Base-by-base conservation (phyloP, 495 filamentous ascomycete genomes). In the Aspergillus biplanus region DNA sequence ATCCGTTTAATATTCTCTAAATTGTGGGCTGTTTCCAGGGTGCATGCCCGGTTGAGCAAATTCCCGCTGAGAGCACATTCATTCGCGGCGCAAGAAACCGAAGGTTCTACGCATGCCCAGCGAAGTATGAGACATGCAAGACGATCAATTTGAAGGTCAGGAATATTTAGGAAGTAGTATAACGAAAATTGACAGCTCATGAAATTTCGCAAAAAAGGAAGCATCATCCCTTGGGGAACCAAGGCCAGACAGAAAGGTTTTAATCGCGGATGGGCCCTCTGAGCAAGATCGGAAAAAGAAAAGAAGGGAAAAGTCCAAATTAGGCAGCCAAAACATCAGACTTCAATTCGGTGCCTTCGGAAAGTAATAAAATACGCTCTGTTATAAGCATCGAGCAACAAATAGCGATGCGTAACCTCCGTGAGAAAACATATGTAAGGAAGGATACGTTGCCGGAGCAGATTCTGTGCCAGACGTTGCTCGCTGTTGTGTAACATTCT, bases 261-360 rank as follows among this genome's bases (percentile, higher is more conserved):
- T n/a, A 6, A 18, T 56, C 21, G 21, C 21, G 21, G 2, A 27
- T 27, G 21, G 21, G 21, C n/a, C 33, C n/a, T 6, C 32, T 56
- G 39, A 16, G 42, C n/a, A 47, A 39, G 27, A 12, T n/a, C 18
- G 52, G 60, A 9, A 32, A 50, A 18, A 57, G 9, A 1, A 57
- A 54, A 34, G 52, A 6, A 54, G 52, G 8, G 39, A 3, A 44
- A 44, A n/a, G 37, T 37, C 47, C 42, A 27, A 27, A 27, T 32
- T 50, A 62, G 53, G 60, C 52, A 52, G 53, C 53, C 53, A 63
- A 57, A 48, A 6, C 53, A 57, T 63, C 42, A 37, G 34, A 39
- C 54, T 63, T 7, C 48, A 18, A 63, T 57, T 57, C 47, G 61
- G 46, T 52, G 53, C 61, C 52, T 57, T 62, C n/a, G n/a, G 31